Conservation (phyloP, 192 early-diverging fungal species). For the Thoreauomyces humboldtii region DNA sequence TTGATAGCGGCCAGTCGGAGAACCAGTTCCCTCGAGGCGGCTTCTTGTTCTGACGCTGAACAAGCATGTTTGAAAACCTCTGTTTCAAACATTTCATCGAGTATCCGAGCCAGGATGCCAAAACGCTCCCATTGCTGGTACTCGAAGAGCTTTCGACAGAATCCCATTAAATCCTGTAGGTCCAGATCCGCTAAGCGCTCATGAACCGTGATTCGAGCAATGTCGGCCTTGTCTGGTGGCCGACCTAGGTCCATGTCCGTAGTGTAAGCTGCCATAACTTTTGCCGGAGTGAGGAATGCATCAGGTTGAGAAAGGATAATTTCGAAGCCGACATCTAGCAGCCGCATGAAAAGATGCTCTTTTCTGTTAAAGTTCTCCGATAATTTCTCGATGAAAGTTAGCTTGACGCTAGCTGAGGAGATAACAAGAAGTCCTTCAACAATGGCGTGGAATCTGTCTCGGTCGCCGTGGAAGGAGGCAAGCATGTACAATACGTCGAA, state of each 20-base stretch:
- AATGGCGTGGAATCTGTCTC: conserved; percentile 22
- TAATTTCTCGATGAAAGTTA: conserved; percentile 14
- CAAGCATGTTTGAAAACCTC: not conserved
- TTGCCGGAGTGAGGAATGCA: conserved; percentile 5
- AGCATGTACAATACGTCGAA: conserved; percentile 26
- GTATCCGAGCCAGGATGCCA: conserved; percentile 22
- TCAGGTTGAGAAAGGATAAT: conserved; percentile 25
- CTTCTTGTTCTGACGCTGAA: not conserved
- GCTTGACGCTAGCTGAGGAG: not conserved
- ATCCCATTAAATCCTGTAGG: conserved; percentile 27
- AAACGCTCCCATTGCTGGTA: conserved; percentile 40
- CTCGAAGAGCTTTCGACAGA: conserved; percentile 26
- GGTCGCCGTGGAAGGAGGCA: conserved; percentile 15
- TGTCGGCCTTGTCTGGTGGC: conserved; percentile 22
- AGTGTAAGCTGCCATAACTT: not conserved
- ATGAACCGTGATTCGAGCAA: conserved; percentile 19
- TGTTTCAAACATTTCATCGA: conserved; percentile 22
- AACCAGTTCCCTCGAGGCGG: conserved; percentile 23
- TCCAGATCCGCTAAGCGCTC: conserved; percentile 15
- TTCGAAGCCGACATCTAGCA: conserved; percentile 42
- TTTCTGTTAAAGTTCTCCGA: conserved; percentile 6
- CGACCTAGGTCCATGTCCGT: conserved; percentile 23
- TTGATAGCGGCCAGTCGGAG: conserved; percentile 30
- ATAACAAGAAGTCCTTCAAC: conserved; percentile 22
- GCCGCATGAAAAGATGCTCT: conserved; percentile 11